Percentiles rank a stretch among this genome's conserved stretches.
Evolutionary conservation across 2,329 filamentous ascomycete genomes (phyloP).

Genomic region (Zymoseptoria crescenta): DNA sequence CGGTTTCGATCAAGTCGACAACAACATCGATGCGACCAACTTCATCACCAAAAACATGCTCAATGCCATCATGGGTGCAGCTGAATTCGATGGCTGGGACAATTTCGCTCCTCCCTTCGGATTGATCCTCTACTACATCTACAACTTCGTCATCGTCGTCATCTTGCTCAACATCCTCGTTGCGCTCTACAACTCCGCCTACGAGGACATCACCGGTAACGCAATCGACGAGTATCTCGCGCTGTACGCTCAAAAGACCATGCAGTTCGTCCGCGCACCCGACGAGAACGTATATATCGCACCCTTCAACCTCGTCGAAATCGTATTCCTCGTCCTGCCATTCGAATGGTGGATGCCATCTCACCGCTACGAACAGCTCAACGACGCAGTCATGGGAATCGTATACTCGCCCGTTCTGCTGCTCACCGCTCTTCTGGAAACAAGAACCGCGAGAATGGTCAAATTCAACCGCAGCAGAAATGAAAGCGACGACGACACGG

Average conservation of each 20-base stretch:
- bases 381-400: constrained; percentile 78
- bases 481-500: constrained; percentile 79
- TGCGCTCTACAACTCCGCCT: constrained; percentile 92
- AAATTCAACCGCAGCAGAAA: constrained; percentile 65
- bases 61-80: constrained; percentile 84
- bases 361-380: constrained; percentile 65
- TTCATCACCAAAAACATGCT: constrained; percentile 78
- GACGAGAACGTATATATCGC: constrained; percentile 98
- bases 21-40: constrained; percentile 50
- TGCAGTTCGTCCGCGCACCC: constrained; percentile 92
- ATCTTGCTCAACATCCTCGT: constrained; percentile 93
- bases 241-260: constrained; percentile 85
- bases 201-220: constrained; percentile 88
- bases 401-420: constrained; percentile 80
- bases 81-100: constrained; percentile 84
- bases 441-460: constrained; percentile 31
- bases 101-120: constrained; percentile 89
- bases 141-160: constrained; percentile 95
- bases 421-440: constrained; percentile 58
- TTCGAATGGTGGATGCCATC: constrained; percentile 95
- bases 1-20: constrained; percentile 77
- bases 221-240: constrained; percentile 94
- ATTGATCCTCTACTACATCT: constrained; percentile 91
- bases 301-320: constrained; percentile 88
- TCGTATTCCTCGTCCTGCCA: constrained; percentile 67